A percentile compares a stretch with the other conserved stretches of the same genome.
Evolutionary conservation across 2,329 filamentous ascomycete species (phyloP).

Genomic region (Phialocephala sp.): DNA sequence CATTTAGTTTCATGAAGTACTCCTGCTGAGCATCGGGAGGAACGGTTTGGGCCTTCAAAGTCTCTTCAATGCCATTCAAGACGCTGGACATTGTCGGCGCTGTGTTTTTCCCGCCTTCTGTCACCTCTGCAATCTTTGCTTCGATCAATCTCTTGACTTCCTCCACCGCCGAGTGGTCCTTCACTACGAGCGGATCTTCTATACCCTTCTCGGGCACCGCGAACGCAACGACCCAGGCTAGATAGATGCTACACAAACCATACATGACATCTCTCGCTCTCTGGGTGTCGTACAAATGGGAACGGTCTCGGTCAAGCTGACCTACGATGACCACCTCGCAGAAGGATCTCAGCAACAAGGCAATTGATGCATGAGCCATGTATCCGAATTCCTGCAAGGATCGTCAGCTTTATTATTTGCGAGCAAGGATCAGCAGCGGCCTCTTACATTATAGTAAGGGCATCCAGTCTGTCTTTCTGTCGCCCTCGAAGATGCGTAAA

Average conservation of each 20-base stretch:
- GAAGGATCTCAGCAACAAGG: conserved; percentile 5
- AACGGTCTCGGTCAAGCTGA: conserved; percentile 4
- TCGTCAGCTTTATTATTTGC: background rate
- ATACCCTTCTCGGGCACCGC: conserved; percentile 2
- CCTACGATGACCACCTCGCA: conserved; percentile 16
- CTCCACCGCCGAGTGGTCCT: conserved; percentile 3
- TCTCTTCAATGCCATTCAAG: conserved; percentile 7
- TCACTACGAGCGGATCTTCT: conserved; percentile 6
- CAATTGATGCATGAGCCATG: background rate
- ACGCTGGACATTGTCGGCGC: conserved; percentile 11
- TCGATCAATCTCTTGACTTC: conserved; percentile 12
- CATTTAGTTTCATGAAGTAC: conserved; percentile 10
- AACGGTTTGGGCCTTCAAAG: background rate
- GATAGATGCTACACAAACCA: conserved; percentile 6
- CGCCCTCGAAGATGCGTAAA: background rate
- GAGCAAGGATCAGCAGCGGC: background rate
- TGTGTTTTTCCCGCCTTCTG: conserved; percentile 12
- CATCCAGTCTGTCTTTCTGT: background rate
- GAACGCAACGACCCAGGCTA: background rate
- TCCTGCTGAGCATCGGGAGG: conserved; percentile 1
- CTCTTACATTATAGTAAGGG: background rate
- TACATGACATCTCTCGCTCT: conserved; percentile 15
- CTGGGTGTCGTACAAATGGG: background rate
- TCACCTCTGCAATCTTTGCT: conserved; percentile 6
- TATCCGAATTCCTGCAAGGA: background rate